Percentiles rank a stretch among this genome's conserved stretches.
Evolutionary conservation across 2,329 filamentous ascomycete genomes (phyloP).

Genomic region (Sphaerulina musiva): DNA sequence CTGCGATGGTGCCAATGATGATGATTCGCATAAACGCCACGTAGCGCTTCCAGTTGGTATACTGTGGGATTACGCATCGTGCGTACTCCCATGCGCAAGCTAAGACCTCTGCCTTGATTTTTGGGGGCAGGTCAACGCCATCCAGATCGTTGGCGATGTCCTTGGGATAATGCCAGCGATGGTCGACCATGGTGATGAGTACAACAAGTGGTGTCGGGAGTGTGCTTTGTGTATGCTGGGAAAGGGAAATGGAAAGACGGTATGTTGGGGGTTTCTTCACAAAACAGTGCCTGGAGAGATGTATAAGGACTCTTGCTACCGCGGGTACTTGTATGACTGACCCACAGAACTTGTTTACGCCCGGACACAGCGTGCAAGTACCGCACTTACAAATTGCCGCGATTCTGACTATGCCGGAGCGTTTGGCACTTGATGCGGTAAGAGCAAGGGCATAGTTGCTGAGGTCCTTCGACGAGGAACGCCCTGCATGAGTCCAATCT

Average conservation of each 20-base stretch:
- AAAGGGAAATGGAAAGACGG: neutral
- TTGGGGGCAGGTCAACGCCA: constrained; percentile 9
- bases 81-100: constrained; percentile 25
- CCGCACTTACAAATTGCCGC: too few relatives aligned
- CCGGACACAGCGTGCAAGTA: too few relatives aligned
- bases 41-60: constrained; percentile 24
- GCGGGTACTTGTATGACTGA: too few relatives aligned
- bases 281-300: too few relatives aligned
- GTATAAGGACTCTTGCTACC: too few relatives aligned
- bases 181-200: neutral
- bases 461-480: too few relatives aligned
- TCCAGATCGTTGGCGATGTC: constrained; percentile 16
- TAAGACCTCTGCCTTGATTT: constrained; percentile 18
- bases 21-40: constrained; percentile 24
- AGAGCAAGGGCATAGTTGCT: too few relatives aligned
- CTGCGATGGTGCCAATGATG: constrained; percentile 22
- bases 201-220: neutral
- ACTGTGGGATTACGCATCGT: constrained; percentile 23
- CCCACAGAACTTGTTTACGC: too few relatives aligned
- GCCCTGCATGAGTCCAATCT: too few relatives aligned
- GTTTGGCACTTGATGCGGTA: too few relatives aligned
- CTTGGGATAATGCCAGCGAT: constrained; percentile 15
- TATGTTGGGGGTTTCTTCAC: neutral
- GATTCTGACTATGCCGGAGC: too few relatives aligned
- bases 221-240: neutral